A percentile compares a stretch with the other conserved stretches of the same genome.
These are phyloP conservation scores for Suillus weaverae DNA, from an alignment of 768 basidiomycete genomes.

Conservation along the genomic window DNA sequence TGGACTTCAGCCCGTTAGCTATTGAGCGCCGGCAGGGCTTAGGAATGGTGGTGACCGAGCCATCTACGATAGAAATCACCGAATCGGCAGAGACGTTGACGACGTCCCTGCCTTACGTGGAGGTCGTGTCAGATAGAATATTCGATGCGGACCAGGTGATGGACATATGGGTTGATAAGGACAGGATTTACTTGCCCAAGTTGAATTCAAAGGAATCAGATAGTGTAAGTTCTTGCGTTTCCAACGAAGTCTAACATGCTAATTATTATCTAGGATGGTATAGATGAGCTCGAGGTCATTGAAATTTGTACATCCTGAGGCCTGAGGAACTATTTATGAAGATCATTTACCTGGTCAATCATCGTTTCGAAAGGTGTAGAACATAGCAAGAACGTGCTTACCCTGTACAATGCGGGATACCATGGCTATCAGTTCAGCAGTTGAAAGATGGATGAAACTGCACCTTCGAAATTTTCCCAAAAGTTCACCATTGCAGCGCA, in stretches of 20 bases:
- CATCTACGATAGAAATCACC: neutral
- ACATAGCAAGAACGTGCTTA: too few species aligned
- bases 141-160: neutral
- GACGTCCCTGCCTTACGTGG: conserved; percentile 8
- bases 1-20: conserved; percentile 7
- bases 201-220: neutral
- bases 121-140: conserved; percentile 5
- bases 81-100: neutral
- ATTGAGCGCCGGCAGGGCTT: conserved; percentile 1
- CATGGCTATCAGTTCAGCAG: too few species aligned
- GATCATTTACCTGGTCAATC: too few species aligned
- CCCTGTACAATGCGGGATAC: too few species aligned
- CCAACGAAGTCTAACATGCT: neutral
- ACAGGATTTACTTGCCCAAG: conserved; percentile 1
- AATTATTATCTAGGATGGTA: neutral
- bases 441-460: too few species aligned
- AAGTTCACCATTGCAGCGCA: too few species aligned
- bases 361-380: too few species aligned
- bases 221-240: neutral
- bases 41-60: conserved; percentile 3
- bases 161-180: conserved; percentile 1
- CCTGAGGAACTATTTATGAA: neutral
- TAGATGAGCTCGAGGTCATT: neutral
- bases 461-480: too few species aligned
- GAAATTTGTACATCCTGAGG: neutral